phyloP scores from a whole-genome alignment of 2,329 filamentous ascomycete genomes.

The Aspergillus sp. region DNA sequence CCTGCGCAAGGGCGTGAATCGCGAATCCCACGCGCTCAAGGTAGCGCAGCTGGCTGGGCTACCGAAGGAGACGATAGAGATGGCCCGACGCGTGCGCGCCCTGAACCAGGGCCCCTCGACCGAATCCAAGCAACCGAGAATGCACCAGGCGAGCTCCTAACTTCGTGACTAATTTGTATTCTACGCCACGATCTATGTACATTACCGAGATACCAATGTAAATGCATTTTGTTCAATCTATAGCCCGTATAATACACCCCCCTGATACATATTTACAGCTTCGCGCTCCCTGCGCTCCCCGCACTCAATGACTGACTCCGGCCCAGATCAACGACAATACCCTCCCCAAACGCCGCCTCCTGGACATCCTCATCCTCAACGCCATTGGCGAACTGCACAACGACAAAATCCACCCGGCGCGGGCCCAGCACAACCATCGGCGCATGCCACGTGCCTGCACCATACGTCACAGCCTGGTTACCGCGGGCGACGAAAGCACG shows the following conservation, averaged over 20 bases:
- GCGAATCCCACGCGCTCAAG: constrained; percentile 85
- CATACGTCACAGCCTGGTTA: constrained; percentile 86
- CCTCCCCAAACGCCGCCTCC: constrained; percentile 58
- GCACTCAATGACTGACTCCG: background rate
- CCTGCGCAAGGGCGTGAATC: constrained; percentile 77
- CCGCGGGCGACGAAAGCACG: constrained; percentile 76
- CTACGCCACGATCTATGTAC: background rate
- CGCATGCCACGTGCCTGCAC: constrained; percentile 89
- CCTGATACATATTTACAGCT: background rate
- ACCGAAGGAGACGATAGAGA: constrained; percentile 66
- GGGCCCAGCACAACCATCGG: constrained; percentile 86
- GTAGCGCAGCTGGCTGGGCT: constrained; percentile 86
- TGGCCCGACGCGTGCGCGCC: constrained; percentile 61
- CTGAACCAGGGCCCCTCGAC: constrained; percentile 4
- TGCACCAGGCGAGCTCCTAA: no score
- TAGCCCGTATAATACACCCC: background rate
- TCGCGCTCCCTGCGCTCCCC: background rate
- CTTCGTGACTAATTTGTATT: background rate
- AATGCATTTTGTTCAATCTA: background rate
- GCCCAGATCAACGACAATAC: constrained; percentile 29
- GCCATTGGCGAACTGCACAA: constrained; percentile 85
- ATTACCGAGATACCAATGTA: background rate
- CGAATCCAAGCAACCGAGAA: no score
- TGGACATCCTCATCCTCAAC: constrained; percentile 84
- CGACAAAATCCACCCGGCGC: constrained; percentile 75